Conservation (phyloP, 805 yeast species). For the Maudiozyma saulgeensis region DNA sequence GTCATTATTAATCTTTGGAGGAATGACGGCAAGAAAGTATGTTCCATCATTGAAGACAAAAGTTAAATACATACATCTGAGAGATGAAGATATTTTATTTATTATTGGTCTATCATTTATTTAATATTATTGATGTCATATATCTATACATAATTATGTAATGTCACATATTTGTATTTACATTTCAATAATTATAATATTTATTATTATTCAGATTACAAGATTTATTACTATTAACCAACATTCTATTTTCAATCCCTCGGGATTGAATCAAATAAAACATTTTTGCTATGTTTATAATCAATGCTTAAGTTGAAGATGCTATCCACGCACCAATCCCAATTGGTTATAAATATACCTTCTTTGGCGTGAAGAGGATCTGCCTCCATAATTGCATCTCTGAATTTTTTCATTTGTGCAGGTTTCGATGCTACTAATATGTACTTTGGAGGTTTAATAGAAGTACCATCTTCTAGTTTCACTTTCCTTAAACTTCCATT, state of each 20-base stretch:
- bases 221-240: not conserved
- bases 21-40: not conserved
- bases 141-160: not conserved
- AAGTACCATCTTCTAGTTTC: not conserved
- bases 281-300: constrained; percentile 1
- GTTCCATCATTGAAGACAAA: not conserved
- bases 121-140: not conserved
- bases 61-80: not conserved
- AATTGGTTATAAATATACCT: constrained; percentile 20
- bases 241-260: not conserved
- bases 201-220: not conserved
- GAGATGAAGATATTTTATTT: not conserved
- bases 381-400: constrained; percentile 6
- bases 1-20: not conserved
- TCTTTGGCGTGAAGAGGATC: constrained; percentile 1
- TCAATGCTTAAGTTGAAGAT: constrained; percentile 20
- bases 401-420: constrained; percentile 20
- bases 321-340: constrained; percentile 29
- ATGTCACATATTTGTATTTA: not conserved
- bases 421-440: constrained; percentile 42
- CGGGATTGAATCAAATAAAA: not conserved
- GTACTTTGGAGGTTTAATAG: constrained; percentile 14
- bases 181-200: not conserved
- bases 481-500: not conserved
- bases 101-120: not conserved